Conservation (phyloP, 805 yeast genomes). For the Cyberlindnera xylosilytica region DNA sequence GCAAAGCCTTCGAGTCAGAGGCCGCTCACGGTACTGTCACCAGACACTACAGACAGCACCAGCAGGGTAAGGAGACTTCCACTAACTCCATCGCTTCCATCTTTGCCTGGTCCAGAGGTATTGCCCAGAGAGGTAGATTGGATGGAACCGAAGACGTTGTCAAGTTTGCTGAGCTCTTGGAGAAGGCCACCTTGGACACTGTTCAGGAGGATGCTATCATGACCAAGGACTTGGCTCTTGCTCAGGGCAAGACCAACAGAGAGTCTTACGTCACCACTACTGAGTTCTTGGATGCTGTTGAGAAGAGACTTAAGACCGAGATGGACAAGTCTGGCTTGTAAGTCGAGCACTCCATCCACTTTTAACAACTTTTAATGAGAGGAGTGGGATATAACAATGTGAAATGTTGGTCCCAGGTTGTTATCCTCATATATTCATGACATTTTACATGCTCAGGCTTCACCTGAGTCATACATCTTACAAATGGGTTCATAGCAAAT, state of each 20-base stretch:
- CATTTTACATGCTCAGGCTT: neutral
- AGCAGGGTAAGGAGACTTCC: slow-evolving; percentile 95
- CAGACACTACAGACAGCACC: slow-evolving; percentile 93
- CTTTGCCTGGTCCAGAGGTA: slow-evolving; percentile 95
- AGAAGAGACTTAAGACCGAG: slow-evolving; percentile 45
- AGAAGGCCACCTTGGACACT: slow-evolving; percentile 81
- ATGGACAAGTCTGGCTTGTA: slow-evolving; percentile 25
- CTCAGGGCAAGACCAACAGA: slow-evolving; percentile 83
- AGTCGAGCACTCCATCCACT: neutral
- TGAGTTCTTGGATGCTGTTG: slow-evolving; percentile 84
- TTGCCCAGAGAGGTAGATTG: slow-evolving; percentile 86
- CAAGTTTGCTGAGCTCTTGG: slow-evolving; percentile 73
- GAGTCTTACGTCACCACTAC: slow-evolving; percentile 83
- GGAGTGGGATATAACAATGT: slow-evolving; percentile 1
- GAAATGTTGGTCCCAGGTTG: slow-evolving; percentile 8
- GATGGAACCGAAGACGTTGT: slow-evolving; percentile 85
- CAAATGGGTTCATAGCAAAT: slow-evolving; percentile 21
- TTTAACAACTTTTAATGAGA: neutral
- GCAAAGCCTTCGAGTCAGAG: slow-evolving; percentile 91
- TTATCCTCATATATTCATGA: slow-evolving; percentile 5
- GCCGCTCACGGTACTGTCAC: slow-evolving; percentile 99
- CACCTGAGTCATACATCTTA: neutral
- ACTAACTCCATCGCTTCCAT: slow-evolving; percentile 98
- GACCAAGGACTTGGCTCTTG: slow-evolving; percentile 95
- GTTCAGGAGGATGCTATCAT: slow-evolving; percentile 80